Base-by-base conservation (phyloP, 2,329 filamentous ascomycete genomes). In the Fusarium praegraminearum region DNA sequence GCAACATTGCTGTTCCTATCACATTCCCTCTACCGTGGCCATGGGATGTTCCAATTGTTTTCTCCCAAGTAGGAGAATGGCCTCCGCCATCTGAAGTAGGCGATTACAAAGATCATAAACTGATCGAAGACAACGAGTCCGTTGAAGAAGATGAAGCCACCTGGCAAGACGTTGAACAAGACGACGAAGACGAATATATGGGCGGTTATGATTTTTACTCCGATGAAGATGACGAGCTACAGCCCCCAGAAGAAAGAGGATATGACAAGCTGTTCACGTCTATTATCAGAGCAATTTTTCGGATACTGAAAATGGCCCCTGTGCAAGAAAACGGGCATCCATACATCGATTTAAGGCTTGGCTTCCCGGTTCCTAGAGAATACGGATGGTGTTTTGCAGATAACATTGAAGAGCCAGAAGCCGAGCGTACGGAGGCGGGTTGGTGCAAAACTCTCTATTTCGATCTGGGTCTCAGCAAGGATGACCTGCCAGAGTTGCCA, bases 11-110 rank as follows among this genome's bases (percentile, higher is more conserved):
- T 24, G 57, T 63, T 47, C 47, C 51, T 7, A 56, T 63, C 5
- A 46, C 47, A 7, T 62, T 63, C 12, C 57, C 60, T 7, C 57
- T 63, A 1, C 60, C 60, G 2, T 61, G 47, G 26, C 60, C 60
- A 1, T 63, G 47, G 60, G 60, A 62, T 26, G 26, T 35, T 13
- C 57, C 60, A 1, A 32, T 63, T 3, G 11, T 56, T 1, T 63
- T 62, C 7, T 38, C 57, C 2, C 41, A 18, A 24, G 30, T 54
- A 3, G 49, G 12, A 1, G 56, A 30, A 11, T 58, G 56, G 47
- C 47, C 56, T 2, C 49, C 49, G 12, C 5, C 30, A 4, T 4
- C 28, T 18, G 57, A 49, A 5, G 0, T 0, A 5, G 30, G 11
- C 0, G 30, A 24, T 3, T 2, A 1, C 2, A 24, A 46, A 2